phyloP scores from a whole-genome alignment of 1,284 basidiomycete species.

The Ustilago vetiveriae region DNA sequence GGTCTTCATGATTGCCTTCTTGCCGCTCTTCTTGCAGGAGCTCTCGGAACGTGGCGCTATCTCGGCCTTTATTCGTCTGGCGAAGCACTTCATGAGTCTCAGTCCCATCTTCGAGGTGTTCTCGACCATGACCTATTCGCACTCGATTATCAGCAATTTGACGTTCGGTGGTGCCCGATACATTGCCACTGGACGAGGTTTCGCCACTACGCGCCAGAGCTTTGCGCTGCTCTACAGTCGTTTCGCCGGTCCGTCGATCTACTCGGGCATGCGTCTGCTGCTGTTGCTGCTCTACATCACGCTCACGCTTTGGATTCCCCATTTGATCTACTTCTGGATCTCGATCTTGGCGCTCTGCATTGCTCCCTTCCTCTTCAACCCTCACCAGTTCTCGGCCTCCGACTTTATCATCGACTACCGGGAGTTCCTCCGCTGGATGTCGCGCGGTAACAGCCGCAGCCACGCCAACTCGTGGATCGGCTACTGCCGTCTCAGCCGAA shows the following conservation, averaged over 20 bases:
- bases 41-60: slow-evolving; percentile 66
- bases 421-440: slow-evolving; percentile 67
- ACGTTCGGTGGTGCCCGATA: slow-evolving; percentile 67
- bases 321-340: slow-evolving; percentile 68
- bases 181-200: slow-evolving; percentile 67
- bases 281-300: slow-evolving; percentile 66
- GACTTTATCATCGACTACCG: slow-evolving; percentile 68
- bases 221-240: slow-evolving; percentile 66
- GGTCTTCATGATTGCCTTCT: slow-evolving; percentile 67
- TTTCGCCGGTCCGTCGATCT: slow-evolving; percentile 67
- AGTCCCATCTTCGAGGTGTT: slow-evolving; percentile 67
- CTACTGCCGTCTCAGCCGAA: slow-evolving; percentile 67
- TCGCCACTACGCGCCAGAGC: slow-evolving; percentile 65
- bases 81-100: slow-evolving; percentile 66
- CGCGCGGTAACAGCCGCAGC: slow-evolving; percentile 65
- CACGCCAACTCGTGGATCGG: slow-evolving; percentile 68
- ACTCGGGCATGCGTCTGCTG: slow-evolving; percentile 64
- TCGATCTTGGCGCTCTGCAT: slow-evolving; percentile 65
- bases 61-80: slow-evolving; percentile 63
- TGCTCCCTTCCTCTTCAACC: slow-evolving; percentile 67
- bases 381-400: slow-evolving; percentile 65
- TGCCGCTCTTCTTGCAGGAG: slow-evolving; percentile 67
- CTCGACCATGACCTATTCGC: slow-evolving; percentile 66
- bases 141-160: slow-evolving; percentile 67
- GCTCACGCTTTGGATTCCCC: slow-evolving; percentile 66